These are phyloP conservation scores for Mortierella sp. DNA, from an alignment of 371 early-diverging fungal species.

Conservation along the genomic window DNA sequence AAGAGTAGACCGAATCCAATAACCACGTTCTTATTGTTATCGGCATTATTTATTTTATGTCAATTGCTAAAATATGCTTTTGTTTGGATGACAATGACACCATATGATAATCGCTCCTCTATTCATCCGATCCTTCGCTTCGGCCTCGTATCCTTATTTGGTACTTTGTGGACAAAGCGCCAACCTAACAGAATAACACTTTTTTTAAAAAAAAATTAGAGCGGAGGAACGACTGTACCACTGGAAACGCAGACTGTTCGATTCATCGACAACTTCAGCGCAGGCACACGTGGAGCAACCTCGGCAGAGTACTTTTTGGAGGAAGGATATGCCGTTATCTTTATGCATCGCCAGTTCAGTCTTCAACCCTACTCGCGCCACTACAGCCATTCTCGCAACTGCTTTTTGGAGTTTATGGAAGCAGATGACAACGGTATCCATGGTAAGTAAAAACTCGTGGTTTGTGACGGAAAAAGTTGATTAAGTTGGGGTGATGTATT, in stretches of 20 bases:
- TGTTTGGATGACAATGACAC: background rate
- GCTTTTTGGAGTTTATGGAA: conserved; percentile 88
- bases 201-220: conserved; percentile 58
- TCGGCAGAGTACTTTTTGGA: conserved; percentile 96
- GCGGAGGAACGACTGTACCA: conserved; percentile 98
- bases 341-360: conserved; percentile 93
- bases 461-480: background rate
- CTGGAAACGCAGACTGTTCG: conserved; percentile 97
- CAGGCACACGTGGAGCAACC: conserved; percentile 95
- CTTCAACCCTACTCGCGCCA: conserved; percentile 95
- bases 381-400: conserved; percentile 83
- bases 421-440: conserved; percentile 71
- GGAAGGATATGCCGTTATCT: conserved; percentile 94
- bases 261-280: conserved; percentile 98
- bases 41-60: background rate
- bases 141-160: conserved; percentile 18
- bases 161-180: background rate
- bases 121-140: conserved; percentile 1
- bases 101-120: background rate
- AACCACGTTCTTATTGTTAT: background rate
- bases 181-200: background rate
- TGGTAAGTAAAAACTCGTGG: conserved; percentile 10
- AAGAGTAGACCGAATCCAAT: conserved; percentile 16
- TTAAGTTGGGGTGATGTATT: background rate
- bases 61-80: no score